Percentiles rank a stretch among this genome's conserved stretches.
phyloP scores from a whole-genome alignment of 371 early-diverging fungal species.

The Circinella umbellata region DNA sequence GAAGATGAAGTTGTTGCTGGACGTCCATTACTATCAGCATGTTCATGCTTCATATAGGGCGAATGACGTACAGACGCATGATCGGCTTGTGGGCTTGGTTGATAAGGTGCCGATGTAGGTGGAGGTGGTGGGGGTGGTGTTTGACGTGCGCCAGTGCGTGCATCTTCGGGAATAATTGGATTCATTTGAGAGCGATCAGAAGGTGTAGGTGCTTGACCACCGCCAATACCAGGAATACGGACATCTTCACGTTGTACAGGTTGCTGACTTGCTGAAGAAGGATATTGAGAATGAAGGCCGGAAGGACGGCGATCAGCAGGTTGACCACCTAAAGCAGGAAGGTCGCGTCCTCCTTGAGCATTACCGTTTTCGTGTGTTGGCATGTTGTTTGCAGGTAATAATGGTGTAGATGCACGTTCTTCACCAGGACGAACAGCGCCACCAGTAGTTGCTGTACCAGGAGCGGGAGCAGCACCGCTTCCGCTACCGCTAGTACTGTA shows the following conservation, averaged over 20 bases:
- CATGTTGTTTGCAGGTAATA: constrained; percentile 24
- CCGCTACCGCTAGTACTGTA: constrained; percentile 29
- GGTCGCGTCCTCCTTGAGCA: constrained; percentile 43
- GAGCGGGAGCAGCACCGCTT: too few relatives aligned
- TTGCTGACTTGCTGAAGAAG: constrained; percentile 5
- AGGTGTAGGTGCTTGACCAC: constrained; percentile 52
- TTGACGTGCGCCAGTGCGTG: constrained; percentile 21
- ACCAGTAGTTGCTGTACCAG: constrained; percentile 8
- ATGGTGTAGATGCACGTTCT: constrained; percentile 36
- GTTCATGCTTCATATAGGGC: constrained; percentile 13
- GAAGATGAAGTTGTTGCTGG: background rate
- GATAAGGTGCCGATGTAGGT: constrained; percentile 17
- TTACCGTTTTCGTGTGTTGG: constrained; percentile 29
- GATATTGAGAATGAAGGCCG: constrained; percentile 30
- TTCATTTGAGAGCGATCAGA: constrained; percentile 61
- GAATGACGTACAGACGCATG: constrained; percentile 10
- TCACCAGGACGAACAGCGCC: constrained; percentile 22
- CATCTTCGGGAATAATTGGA: constrained; percentile 45
- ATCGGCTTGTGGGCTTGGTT: constrained; percentile 9
- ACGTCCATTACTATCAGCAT: constrained; percentile 6
- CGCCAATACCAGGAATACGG: constrained; percentile 51
- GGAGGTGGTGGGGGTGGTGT: constrained; percentile 29
- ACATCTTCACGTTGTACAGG: constrained; percentile 40
- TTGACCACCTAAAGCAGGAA: constrained; percentile 42
- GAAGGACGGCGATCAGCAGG: constrained; percentile 37